These are phyloP conservation scores for Pichia pseudocactophila DNA, from an alignment of 805 yeast species.

Conservation along the genomic window DNA sequence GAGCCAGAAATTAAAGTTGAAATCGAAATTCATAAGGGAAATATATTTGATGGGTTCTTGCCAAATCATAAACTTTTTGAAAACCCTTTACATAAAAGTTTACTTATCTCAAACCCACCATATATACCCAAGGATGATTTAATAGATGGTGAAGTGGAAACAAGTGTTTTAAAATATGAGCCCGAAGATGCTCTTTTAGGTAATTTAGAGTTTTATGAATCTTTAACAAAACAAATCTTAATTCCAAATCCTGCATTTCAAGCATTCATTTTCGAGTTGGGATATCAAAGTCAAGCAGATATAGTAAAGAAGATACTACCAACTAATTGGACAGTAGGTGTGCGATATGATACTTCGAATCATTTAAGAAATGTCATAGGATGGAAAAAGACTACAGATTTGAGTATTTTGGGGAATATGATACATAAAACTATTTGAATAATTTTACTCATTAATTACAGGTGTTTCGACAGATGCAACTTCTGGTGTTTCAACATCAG, in stretches of 20 bases:
- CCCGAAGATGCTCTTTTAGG: constrained; percentile 79
- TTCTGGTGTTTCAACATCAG: neutral
- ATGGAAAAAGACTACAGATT: constrained; percentile 29
- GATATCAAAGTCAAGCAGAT: constrained; percentile 48
- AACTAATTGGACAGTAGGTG: constrained; percentile 35
- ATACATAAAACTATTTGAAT: constrained; percentile 10
- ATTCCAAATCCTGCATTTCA: constrained; percentile 33
- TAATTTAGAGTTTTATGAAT: constrained; percentile 57
- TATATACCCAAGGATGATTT: constrained; percentile 53
- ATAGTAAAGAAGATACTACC: constrained; percentile 8
- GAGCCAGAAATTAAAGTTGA: neutral
- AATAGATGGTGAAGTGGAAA: constrained; percentile 37
- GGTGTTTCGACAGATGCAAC: neutral
- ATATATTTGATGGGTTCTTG: constrained; percentile 4
- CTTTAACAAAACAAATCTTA: constrained; percentile 34
- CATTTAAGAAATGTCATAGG: constrained; percentile 57
- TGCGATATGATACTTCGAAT: constrained; percentile 41
- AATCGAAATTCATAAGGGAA: constrained; percentile 4
- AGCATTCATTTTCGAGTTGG: constrained; percentile 73
- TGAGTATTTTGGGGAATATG: constrained; percentile 9
- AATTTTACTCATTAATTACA: neutral
- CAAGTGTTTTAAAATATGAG: constrained; percentile 63
- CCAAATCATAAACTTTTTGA: neutral
- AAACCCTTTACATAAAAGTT: constrained; percentile 27
- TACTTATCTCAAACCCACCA: constrained; percentile 87